These are phyloP conservation scores for Xerocomus potaroensis DNA, from an alignment of 768 basidiomycete genomes.

Conservation along the genomic window DNA sequence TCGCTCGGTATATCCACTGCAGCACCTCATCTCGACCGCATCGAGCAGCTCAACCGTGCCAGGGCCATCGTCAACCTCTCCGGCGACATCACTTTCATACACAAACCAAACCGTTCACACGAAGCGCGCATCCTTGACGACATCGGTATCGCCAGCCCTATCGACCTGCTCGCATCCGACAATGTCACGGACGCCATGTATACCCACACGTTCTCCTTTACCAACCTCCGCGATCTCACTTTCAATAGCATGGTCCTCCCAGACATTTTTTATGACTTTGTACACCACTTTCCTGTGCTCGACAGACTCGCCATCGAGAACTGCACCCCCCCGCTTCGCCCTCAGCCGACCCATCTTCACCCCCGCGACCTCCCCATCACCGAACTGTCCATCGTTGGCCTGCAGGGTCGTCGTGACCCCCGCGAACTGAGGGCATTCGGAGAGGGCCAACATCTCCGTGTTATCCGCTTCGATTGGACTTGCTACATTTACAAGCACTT, in stretches of 20 bases:
- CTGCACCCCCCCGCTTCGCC: constrained; percentile 28
- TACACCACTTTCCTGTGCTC: constrained; percentile 37
- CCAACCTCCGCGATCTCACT: constrained; percentile 34
- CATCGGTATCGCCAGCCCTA: constrained; percentile 10
- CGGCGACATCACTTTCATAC: constrained; percentile 13
- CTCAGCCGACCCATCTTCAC: constrained; percentile 15
- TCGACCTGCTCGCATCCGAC: constrained; percentile 23
- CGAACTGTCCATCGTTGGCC: constrained; percentile 37
- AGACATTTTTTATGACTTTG: constrained; percentile 29
- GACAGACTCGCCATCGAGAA: constrained; percentile 39
- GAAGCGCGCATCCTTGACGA: constrained; percentile 27
- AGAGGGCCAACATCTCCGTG: constrained; percentile 33
- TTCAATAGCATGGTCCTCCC: constrained; percentile 38
- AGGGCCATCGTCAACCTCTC: constrained; percentile 19
- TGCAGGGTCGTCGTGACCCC: constrained; percentile 28
- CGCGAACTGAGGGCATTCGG: constrained; percentile 32
- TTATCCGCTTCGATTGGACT: constrained; percentile 43
- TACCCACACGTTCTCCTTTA: constrained; percentile 22
- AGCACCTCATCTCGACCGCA: constrained; percentile 13
- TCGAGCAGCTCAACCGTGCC: constrained; percentile 28
- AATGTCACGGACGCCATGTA: constrained; percentile 18
- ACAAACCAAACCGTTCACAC: constrained; percentile 17
- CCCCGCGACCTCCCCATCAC: constrained; percentile 41
- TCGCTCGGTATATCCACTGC: constrained; percentile 26
- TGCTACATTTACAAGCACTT: constrained; percentile 36